Conservation (phyloP, 768 basidiomycete species). For the Calvatia gigantea region DNA sequence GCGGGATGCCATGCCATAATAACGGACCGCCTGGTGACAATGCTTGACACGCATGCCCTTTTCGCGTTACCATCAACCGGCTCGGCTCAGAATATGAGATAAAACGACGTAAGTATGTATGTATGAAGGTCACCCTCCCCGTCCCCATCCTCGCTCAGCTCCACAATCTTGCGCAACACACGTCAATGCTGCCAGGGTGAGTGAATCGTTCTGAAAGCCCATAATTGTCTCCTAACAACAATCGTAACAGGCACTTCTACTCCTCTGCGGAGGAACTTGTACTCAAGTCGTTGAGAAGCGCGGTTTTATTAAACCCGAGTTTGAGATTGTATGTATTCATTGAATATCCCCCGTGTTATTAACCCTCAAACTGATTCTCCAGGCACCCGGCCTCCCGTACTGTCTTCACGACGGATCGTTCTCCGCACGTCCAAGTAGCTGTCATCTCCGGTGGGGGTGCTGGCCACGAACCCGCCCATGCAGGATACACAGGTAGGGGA, state of each 20-base stretch:
- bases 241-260: constrained; percentile 45
- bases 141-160: too few relatives aligned
- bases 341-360: background rate
- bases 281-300: constrained; percentile 37
- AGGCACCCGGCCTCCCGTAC: constrained; percentile 36
- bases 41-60: too few relatives aligned
- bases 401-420: constrained; percentile 25
- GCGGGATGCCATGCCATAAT: too few relatives aligned
- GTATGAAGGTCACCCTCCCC: too few relatives aligned
- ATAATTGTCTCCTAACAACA: too few relatives aligned
- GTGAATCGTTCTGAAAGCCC: too few relatives aligned
- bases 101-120: too few relatives aligned
- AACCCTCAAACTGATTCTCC: background rate
- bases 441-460: constrained; percentile 49
- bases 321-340: constrained; percentile 31
- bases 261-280: constrained; percentile 38
- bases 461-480: constrained; percentile 61
- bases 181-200: too few relatives aligned
- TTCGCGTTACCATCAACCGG: too few relatives aligned
- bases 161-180: too few relatives aligned
- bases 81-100: too few relatives aligned
- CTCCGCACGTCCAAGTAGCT: constrained; percentile 26
- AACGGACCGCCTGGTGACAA: too few relatives aligned
- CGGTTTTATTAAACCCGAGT: constrained; percentile 36
- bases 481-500: constrained; percentile 51